A percentile compares a stretch with the other conserved stretches of the same genome.
phyloP scores from a whole-genome alignment of 176 grass and related monocot species.

The bread wheat (Triticum aestivum) region DNA sequence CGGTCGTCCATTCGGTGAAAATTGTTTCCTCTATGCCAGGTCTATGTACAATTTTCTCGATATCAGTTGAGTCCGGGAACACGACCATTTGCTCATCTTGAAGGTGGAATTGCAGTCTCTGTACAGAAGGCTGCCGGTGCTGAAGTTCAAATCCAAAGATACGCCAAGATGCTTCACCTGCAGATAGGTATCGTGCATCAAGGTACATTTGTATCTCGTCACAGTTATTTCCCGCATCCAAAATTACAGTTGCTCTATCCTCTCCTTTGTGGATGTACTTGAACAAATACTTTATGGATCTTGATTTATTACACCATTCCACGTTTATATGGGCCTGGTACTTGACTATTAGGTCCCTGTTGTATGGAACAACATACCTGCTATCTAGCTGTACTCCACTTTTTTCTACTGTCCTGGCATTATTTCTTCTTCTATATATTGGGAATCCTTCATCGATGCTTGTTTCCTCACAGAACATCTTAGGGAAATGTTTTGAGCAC shows the following conservation, averaged over 20 bases:
- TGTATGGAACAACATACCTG: slow-evolving; percentile 15
- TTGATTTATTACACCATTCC: slow-evolving; percentile 30
- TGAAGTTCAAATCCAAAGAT: slow-evolving; percentile 38
- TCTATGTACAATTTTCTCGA: neutral
- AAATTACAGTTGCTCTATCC: neutral
- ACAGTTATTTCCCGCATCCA: neutral
- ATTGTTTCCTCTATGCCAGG: neutral
- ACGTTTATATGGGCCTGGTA: slow-evolving; percentile 40
- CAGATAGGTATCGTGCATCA: slow-evolving; percentile 36
- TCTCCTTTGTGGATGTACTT: slow-evolving; percentile 41
- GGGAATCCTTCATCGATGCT: slow-evolving; percentile 5
- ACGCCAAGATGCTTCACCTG: slow-evolving; percentile 7
- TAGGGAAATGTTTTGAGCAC: slow-evolving; percentile 34
- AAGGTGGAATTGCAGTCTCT: slow-evolving; percentile 4
- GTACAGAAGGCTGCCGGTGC: neutral
- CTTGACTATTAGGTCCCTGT: slow-evolving; percentile 3
- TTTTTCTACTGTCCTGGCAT: neutral
- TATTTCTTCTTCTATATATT: slow-evolving; percentile 19
- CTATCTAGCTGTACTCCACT: slow-evolving; percentile 19
- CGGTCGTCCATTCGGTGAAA: slow-evolving; percentile 26
- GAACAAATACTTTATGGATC: slow-evolving; percentile 40
- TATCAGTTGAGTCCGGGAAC: neutral
- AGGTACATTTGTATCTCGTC: slow-evolving; percentile 35
- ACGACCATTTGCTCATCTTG: slow-evolving; percentile 10
- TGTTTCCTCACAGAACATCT: neutral